Conservation (phyloP, 1,284 basidiomycete species). For the Malassezia equina region DNA sequence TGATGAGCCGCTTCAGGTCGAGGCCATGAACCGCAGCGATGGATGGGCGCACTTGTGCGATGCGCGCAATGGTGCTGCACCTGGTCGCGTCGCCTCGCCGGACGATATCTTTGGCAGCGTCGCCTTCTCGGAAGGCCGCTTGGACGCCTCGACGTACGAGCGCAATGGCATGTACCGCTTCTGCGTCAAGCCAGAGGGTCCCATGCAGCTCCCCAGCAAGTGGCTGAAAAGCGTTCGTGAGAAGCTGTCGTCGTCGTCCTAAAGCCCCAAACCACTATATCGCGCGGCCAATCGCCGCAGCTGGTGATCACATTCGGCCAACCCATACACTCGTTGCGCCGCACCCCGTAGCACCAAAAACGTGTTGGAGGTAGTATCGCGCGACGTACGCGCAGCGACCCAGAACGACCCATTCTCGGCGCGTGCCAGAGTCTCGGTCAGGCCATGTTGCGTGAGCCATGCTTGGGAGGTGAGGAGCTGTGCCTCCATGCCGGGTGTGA, state of each 20-base stretch:
- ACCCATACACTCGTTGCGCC: constrained; percentile 9
- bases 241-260: neutral
- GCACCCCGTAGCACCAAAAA: constrained; percentile 10
- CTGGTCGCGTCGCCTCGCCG: constrained; percentile 36
- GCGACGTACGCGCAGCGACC: constrained; percentile 7
- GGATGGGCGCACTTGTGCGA: constrained; percentile 43
- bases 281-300: constrained; percentile 11
- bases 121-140: constrained; percentile 31
- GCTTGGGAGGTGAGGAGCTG: constrained; percentile 6
- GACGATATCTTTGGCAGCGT: constrained; percentile 41
- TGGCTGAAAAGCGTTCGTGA: constrained; percentile 19
- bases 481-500: constrained; percentile 5
- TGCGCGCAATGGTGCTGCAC: constrained; percentile 33
- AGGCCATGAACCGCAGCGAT: constrained; percentile 31
- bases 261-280: constrained; percentile 8
- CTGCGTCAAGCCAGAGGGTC: constrained; percentile 34
- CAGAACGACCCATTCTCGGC: constrained; percentile 8
- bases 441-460: constrained; percentile 3
- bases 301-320: constrained; percentile 15
- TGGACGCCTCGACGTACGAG: constrained; percentile 34
- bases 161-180: constrained; percentile 38
- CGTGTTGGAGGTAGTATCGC: neutral
- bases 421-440: constrained; percentile 10
- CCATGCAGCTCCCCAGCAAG: constrained; percentile 26
- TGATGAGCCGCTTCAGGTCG: constrained; percentile 34